Conservation (phyloP, 75 land plant genomes). For the Chamaecyparis obtusa region DNA sequence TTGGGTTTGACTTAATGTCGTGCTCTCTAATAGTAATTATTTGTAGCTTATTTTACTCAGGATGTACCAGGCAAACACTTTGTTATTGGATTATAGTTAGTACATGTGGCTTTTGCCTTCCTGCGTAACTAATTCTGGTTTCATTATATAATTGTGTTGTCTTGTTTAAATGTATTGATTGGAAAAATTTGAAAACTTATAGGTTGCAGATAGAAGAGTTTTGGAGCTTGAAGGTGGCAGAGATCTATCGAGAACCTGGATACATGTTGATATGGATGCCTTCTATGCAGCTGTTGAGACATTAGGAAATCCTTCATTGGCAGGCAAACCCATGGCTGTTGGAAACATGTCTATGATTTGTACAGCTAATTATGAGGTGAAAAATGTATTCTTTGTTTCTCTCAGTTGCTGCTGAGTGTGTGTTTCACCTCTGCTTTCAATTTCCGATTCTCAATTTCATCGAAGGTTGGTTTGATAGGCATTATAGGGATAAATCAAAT, state of each 20-base stretch:
- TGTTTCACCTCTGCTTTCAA: not conserved
- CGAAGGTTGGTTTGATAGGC: not conserved
- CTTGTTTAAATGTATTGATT: not conserved
- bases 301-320: slow-evolving; percentile 62
- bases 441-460: not conserved
- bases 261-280: slow-evolving; percentile 95
- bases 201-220: slow-evolving; percentile 74
- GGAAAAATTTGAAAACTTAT: not conserved
- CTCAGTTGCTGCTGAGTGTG: not conserved
- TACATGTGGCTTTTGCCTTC: not conserved
- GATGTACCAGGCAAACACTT: not conserved
- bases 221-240: slow-evolving; percentile 67
- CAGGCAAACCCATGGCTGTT: slow-evolving; percentile 87
- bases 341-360: slow-evolving; percentile 93
- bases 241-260: slow-evolving; percentile 70
- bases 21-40: not conserved
- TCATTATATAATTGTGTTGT: not conserved
- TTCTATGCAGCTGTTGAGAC: slow-evolving; percentile 96
- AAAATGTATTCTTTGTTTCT: not conserved
- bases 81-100: not conserved
- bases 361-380: slow-evolving; percentile 92
- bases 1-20: not conserved
- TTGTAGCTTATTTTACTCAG: not conserved
- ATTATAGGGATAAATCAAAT: slow-evolving; percentile 3
- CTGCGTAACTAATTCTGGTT: not conserved